Conservation (phyloP, 768 basidiomycete species). For the Sporobolomyces pararoseus region DNA sequence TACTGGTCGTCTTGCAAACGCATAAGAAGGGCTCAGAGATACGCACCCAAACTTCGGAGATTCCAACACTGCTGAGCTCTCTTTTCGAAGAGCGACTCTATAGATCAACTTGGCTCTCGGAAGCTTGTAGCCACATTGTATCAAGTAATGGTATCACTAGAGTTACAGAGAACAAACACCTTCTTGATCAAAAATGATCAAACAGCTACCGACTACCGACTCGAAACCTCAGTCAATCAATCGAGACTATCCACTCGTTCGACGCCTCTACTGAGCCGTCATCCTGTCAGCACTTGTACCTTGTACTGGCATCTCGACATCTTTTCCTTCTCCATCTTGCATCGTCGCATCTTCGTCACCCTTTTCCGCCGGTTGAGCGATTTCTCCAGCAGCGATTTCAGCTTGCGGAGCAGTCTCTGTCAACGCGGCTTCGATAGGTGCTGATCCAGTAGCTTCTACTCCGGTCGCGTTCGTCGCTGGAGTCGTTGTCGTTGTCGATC, state of each 20-base stretch:
- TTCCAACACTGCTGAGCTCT: too few relatives aligned
- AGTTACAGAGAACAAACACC: too few relatives aligned
- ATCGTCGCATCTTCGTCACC: constrained; percentile 2
- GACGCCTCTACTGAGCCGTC: constrained; percentile 25
- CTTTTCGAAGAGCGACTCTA: too few relatives aligned
- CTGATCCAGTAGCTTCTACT: not conserved
- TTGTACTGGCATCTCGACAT: constrained; percentile 31
- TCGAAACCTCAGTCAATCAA: too few relatives aligned
- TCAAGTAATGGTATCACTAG: too few relatives aligned
- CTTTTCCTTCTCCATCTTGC: not conserved
- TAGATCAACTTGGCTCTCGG: too few relatives aligned
- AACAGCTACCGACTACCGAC: too few relatives aligned
- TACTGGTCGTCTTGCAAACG: too few relatives aligned
- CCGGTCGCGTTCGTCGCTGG: not conserved
- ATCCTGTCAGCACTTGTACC: constrained; percentile 39
- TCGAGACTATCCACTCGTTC: not conserved
- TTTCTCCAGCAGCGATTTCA: not conserved
- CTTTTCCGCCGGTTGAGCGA: not conserved
- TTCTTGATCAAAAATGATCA: too few relatives aligned
- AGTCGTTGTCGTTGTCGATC: not conserved
- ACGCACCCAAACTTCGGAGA: too few relatives aligned
- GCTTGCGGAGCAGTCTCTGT: constrained; percentile 1
- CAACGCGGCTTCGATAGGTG: not conserved
- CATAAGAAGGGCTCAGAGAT: too few relatives aligned
- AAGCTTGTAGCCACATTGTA: too few relatives aligned